Conservation (phyloP, 495 filamentous ascomycete species). For the Talaromyces liani region DNA sequence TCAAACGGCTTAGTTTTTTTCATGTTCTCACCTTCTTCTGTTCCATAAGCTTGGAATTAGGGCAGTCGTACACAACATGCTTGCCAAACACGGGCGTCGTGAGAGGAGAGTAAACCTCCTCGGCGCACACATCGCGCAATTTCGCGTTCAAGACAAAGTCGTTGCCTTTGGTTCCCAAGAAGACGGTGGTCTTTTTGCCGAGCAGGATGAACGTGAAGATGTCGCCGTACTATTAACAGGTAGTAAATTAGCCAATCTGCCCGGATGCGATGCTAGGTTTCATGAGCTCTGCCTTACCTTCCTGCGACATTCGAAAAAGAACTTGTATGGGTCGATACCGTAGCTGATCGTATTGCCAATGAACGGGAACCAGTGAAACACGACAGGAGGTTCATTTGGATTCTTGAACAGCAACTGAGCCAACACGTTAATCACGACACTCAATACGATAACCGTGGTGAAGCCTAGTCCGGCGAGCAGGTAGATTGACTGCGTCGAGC, state of each 20-base stretch:
- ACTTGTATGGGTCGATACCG: conserved; percentile 75
- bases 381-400: conserved; percentile 66
- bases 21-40: conserved; percentile 56
- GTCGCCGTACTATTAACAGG: conserved; percentile 58
- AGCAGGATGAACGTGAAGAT: conserved; percentile 74
- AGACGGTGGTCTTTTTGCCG: conserved; percentile 69
- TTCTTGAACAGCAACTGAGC: conserved; percentile 63
- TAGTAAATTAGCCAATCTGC: background rate
- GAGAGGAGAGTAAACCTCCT: conserved; percentile 73
- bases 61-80: conserved; percentile 83
- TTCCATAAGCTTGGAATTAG: conserved; percentile 78
- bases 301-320: conserved; percentile 60
- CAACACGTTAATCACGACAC: conserved; percentile 59
- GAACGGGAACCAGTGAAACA: conserved; percentile 79
- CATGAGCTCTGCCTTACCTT: conserved; percentile 47
- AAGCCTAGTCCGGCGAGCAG: conserved; percentile 21
- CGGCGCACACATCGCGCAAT: conserved; percentile 69
- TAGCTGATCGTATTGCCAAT: conserved; percentile 74
- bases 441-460: conserved; percentile 30
- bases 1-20: background rate
- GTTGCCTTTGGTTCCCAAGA: conserved; percentile 70
- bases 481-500: conserved; percentile 28
- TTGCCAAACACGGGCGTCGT: conserved; percentile 83
- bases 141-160: conserved; percentile 86
- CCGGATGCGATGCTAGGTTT: background rate